Evolutionary conservation across 495 filamentous ascomycete genomes (phyloP).

Genomic region (Penicillium ochrochloron): DNA sequence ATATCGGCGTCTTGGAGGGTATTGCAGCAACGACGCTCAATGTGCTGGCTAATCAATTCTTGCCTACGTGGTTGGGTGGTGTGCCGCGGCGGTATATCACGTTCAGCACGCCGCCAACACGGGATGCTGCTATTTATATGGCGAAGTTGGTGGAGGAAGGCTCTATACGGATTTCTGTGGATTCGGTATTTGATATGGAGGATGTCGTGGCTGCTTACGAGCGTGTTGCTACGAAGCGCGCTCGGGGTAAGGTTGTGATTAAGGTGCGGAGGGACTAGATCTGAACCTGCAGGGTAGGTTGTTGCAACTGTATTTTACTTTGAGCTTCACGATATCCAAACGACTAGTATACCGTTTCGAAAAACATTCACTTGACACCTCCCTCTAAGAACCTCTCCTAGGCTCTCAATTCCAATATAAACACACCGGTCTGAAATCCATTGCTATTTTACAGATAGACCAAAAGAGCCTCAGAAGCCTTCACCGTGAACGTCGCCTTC

Average conservation of each 20-base stretch:
- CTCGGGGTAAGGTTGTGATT: constrained; percentile 44
- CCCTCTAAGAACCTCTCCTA: neutral
- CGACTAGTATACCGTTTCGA: neutral
- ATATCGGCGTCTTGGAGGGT: constrained; percentile 38
- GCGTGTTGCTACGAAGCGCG: constrained; percentile 38
- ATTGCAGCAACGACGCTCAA: constrained; percentile 28
- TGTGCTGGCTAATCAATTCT: constrained; percentile 35
- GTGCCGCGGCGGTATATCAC: constrained; percentile 40
- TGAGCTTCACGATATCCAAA: neutral
- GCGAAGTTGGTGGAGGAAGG: constrained; percentile 34
- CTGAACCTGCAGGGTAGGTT: neutral
- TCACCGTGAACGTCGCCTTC: constrained; percentile 50
- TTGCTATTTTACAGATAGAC: constrained; percentile 47
- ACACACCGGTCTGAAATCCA: neutral
- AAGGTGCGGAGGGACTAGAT: constrained; percentile 23
- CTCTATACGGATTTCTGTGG: constrained; percentile 35
- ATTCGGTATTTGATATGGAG: constrained; percentile 44
- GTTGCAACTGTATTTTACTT: neutral
- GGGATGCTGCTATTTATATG: constrained; percentile 29
- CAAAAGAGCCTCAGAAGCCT: constrained; percentile 59
- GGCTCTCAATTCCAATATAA: neutral
- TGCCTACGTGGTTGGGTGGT: constrained; percentile 42
- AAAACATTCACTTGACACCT: neutral
- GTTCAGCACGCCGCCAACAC: constrained; percentile 34
- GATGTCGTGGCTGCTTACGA: constrained; percentile 37